Percentiles rank a stretch among this genome's conserved stretches.
Conservation (phyloP, 306 rosid genomes). For the Hippophae tibetana region DNA sequence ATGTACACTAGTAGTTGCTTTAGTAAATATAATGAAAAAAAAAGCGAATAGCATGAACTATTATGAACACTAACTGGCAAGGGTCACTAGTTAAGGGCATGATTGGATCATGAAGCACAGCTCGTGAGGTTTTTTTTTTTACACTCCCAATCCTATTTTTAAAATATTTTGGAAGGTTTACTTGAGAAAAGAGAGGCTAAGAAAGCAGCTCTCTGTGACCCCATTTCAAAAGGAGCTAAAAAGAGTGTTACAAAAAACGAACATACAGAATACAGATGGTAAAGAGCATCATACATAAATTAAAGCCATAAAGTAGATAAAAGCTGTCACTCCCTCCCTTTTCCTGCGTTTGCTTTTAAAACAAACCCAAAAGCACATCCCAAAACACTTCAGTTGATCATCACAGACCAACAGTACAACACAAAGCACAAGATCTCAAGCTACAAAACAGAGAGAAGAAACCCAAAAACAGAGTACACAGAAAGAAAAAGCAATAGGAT, state of each 20-base stretch:
- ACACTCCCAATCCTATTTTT: slow-evolving; percentile 28
- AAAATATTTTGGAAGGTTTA: background rate
- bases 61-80: slow-evolving; percentile 21
- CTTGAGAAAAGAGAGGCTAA: slow-evolving; percentile 14
- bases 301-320: slow-evolving; percentile 36
- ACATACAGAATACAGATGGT: slow-evolving; percentile 16
- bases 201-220: slow-evolving; percentile 36
- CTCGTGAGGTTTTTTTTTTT: slow-evolving; percentile 45
- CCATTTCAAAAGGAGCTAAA: slow-evolving; percentile 35
- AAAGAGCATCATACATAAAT: slow-evolving; percentile 22
- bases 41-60: background rate
- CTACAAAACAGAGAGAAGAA: background rate
- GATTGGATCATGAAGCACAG: slow-evolving; percentile 61
- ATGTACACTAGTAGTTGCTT: too few species aligned
- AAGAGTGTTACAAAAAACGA: slow-evolving; percentile 24
- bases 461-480: slow-evolving; percentile 3
- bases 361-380: slow-evolving; percentile 18
- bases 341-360: slow-evolving; percentile 40
- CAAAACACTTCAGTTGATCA: background rate
- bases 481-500: background rate
- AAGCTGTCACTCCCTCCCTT: slow-evolving; percentile 44
- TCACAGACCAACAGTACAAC: background rate
- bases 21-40: background rate
- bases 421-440: slow-evolving; percentile 29
- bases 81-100: slow-evolving; percentile 51